Conservation (phyloP, 2,329 filamentous ascomycete genomes). For the Pyricularia pennisetigena region DNA sequence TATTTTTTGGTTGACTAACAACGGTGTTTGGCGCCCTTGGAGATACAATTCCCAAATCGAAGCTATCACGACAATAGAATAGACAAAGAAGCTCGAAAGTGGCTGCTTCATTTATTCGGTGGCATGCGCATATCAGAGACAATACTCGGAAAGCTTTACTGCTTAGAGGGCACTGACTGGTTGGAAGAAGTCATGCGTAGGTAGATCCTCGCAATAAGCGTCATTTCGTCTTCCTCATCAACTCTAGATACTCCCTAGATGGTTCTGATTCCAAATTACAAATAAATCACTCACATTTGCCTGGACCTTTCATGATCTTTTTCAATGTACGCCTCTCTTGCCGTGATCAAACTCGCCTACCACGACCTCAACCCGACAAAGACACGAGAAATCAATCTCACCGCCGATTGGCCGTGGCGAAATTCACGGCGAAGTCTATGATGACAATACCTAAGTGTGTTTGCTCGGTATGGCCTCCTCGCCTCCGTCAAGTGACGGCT, state of each 20-base stretch:
- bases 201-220: background rate
- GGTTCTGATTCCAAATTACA: background rate
- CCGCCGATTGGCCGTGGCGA: background rate
- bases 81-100: background rate
- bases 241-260: background rate
- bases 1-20: too few relatives aligned
- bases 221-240: background rate
- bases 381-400: background rate
- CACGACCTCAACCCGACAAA: background rate
- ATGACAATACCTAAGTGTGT: background rate
- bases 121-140: background rate
- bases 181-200: background rate
- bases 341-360: background rate
- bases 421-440: background rate
- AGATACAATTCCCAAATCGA: background rate
- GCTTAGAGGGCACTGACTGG: background rate
- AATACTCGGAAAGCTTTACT: background rate
- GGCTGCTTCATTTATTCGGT: background rate
- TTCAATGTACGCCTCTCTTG: background rate
- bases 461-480: background rate
- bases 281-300: background rate
- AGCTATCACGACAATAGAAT: background rate
- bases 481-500: background rate
- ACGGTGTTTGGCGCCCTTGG: background rate
- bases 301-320: background rate